Conservation (phyloP, 129 eudicot genomes). For the Lactuca sativa region DNA sequence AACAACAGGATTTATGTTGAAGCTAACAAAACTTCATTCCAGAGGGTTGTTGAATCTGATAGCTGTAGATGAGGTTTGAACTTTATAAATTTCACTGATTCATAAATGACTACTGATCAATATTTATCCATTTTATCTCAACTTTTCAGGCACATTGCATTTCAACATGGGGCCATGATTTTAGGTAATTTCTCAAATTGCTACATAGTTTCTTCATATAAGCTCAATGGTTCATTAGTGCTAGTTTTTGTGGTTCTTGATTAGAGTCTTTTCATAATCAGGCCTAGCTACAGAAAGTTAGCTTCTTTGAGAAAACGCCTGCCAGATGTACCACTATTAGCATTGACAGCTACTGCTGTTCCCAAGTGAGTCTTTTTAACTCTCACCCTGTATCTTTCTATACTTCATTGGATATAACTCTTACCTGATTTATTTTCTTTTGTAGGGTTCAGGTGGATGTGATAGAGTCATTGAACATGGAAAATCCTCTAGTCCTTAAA, state of each 20-base stretch:
- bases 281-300: conserved; percentile 97
- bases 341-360: conserved; percentile 98
- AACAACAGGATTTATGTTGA: conserved; percentile 77
- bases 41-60: conserved; percentile 86
- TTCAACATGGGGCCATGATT: conserved; percentile 97
- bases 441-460: conserved; percentile 94
- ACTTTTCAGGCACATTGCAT: conserved; percentile 90
- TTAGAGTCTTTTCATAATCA: conserved; percentile 29
- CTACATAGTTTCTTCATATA: background rate
- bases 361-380: conserved; percentile 71
- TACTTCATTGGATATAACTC: background rate
- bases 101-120: background rate
- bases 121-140: conserved; percentile 15
- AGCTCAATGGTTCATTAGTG: background rate
- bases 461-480: conserved; percentile 73
- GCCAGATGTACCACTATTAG: conserved; percentile 76
- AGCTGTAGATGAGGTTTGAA: conserved; percentile 89
- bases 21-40: conserved; percentile 61
- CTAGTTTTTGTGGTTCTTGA: conserved; percentile 9
- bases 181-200: conserved; percentile 50
- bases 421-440: conserved; percentile 3
- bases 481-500: conserved; percentile 72
- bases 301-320: conserved; percentile 69
- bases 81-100: conserved; percentile 7
- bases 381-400: conserved; percentile 3